A percentile compares a stretch with the other conserved stretches of the same genome.
Evolutionary conservation across 106 monocot genomes (phyloP).

Genomic region (Alisma plantagoaquatica): DNA sequence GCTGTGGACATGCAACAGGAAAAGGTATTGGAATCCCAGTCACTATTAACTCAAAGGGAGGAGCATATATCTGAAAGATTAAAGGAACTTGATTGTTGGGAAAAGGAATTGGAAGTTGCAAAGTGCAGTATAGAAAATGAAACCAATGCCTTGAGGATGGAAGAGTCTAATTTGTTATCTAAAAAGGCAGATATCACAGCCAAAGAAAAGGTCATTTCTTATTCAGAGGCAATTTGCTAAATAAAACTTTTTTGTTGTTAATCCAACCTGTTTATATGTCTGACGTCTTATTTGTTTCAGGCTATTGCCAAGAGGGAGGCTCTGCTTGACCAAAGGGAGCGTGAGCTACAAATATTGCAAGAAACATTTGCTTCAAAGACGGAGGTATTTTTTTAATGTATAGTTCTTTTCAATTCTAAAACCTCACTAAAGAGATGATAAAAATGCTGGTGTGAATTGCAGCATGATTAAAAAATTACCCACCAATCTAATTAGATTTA

Average conservation of each 20-base stretch:
- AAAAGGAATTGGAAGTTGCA: slow-evolving; percentile 47
- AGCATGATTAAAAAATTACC: too few species aligned
- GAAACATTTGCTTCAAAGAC: slow-evolving; percentile 63
- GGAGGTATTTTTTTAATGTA: too few species aligned
- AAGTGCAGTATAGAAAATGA: slow-evolving; percentile 45
- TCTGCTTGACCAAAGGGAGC: slow-evolving; percentile 52
- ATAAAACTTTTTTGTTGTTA: too few species aligned
- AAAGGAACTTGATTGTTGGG: slow-evolving; percentile 30
- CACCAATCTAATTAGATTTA: too few species aligned
- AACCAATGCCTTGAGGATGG: slow-evolving; percentile 19
- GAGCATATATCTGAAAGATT: slow-evolving; percentile 35
- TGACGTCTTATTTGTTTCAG: too few species aligned
- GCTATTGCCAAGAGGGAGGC: slow-evolving; percentile 52
- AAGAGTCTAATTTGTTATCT: slow-evolving; percentile 47
- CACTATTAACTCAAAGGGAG: slow-evolving; percentile 61
- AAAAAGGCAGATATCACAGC: slow-evolving; percentile 30
- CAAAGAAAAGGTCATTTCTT: slow-evolving; percentile 53
- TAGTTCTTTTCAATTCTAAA: too few species aligned
- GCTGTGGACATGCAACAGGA: slow-evolving; percentile 67
- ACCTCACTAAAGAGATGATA: too few species aligned
- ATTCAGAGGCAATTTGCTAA: too few species aligned
- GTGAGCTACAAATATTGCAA: slow-evolving; percentile 63
- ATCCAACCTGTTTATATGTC: too few species aligned
- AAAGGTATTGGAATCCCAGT: slow-evolving; percentile 41
- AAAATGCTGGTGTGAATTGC: too few species aligned